phyloP scores from a whole-genome alignment of 768 basidiomycete species.

The Phanerodontia chrysosporium region DNA sequence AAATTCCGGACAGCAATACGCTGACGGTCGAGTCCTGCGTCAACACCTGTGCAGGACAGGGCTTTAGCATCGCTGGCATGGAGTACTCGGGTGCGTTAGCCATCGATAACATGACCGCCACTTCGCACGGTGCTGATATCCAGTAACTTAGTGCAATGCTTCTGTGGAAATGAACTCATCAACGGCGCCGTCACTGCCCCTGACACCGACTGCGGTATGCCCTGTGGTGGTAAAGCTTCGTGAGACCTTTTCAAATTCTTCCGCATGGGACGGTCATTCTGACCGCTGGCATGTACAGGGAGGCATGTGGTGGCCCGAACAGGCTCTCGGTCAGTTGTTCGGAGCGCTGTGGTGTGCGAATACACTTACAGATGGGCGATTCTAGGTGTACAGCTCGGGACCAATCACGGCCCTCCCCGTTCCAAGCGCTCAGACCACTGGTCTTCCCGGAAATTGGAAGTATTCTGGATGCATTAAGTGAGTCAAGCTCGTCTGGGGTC shows the following conservation, averaged over 20 bases:
- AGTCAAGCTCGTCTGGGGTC: not conserved
- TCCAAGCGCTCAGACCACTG: slow-evolving; percentile 49
- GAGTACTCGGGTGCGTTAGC: slow-evolving; percentile 52
- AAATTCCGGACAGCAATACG: slow-evolving; percentile 30
- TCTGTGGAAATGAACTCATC: slow-evolving; percentile 66
- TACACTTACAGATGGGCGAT: not conserved
- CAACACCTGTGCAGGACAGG: slow-evolving; percentile 44
- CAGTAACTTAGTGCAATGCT: not conserved
- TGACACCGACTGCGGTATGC: slow-evolving; percentile 62
- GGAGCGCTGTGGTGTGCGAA: not conserved
- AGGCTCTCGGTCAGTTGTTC: slow-evolving; percentile 45
- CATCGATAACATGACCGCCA: not conserved
- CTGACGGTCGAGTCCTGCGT: slow-evolving; percentile 66
- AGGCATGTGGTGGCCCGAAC: slow-evolving; percentile 71
- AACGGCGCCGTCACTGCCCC: slow-evolving; percentile 51
- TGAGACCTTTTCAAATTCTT: not conserved
- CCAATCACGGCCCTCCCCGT: not conserved
- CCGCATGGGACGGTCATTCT: not conserved
- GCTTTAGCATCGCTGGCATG: slow-evolving; percentile 62
- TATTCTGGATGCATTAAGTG: slow-evolving; percentile 69
- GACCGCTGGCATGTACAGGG: slow-evolving; percentile 28
- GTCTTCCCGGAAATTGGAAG: slow-evolving; percentile 59
- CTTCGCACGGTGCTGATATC: not conserved
- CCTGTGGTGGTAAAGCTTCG: slow-evolving; percentile 58
- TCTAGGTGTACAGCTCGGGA: slow-evolving; percentile 48